Evolutionary conservation across 73 alveolate species (phyloP).

Genomic region (Durusdinium trenchii): DNA sequence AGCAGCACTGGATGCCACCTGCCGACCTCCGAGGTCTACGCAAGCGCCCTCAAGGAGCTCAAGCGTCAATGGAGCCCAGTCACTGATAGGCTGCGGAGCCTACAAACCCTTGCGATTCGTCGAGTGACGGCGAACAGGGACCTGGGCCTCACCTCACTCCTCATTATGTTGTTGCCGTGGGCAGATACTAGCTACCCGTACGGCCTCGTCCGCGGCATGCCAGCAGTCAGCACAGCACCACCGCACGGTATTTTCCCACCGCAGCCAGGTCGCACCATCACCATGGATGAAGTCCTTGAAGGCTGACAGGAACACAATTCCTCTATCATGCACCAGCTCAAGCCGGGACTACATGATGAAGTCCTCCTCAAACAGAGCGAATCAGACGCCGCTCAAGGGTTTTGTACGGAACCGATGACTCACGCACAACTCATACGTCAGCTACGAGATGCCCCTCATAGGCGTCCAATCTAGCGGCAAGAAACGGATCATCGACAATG

Average conservation of each 20-base stretch:
- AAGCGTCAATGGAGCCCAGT: background rate
- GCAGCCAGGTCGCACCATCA: background rate
- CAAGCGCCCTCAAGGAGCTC: conserved; percentile 7
- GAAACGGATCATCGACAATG: conserved; percentile 40
- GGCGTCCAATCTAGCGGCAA: background rate
- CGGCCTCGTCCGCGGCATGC: background rate
- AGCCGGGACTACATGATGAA: background rate
- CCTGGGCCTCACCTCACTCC: background rate
- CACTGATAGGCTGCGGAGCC: background rate
- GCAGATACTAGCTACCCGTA: background rate
- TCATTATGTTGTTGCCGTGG: background rate
- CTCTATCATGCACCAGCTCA: background rate
- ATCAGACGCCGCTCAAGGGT: background rate
- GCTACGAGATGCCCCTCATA: background rate
- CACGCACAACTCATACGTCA: background rate
- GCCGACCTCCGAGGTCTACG: background rate
- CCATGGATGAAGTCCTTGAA: background rate
- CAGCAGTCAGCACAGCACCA: conserved; percentile 29
- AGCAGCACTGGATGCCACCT: background rate
- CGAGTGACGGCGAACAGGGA: background rate
- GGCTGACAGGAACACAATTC: background rate
- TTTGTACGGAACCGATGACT: background rate
- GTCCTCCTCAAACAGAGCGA: background rate
- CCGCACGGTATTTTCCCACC: background rate
- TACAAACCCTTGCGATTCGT: background rate